Percentiles rank a stretch among this genome's conserved stretches.
Conservation (phyloP, 1,284 basidiomycete genomes). For the Malassezia psittaci region DNA sequence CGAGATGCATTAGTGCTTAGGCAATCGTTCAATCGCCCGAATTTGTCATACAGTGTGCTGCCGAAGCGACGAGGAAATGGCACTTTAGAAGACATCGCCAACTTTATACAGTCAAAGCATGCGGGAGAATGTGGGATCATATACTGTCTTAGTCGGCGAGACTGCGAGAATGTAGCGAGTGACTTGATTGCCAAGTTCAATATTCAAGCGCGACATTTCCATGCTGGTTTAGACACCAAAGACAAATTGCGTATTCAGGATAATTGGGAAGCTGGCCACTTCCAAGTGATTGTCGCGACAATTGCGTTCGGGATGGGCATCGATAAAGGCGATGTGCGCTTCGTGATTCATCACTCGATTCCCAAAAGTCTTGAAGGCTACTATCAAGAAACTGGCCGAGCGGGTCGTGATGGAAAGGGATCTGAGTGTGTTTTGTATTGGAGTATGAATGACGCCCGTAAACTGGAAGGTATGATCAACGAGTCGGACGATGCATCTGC, state of each 20-base stretch:
- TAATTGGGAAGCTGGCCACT: constrained; percentile 65
- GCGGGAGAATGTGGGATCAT: constrained; percentile 67
- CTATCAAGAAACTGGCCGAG: constrained; percentile 75
- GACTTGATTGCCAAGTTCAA: constrained; percentile 56
- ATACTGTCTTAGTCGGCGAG: constrained; percentile 64
- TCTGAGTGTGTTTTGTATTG: constrained; percentile 51
- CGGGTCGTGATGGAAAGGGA: constrained; percentile 64
- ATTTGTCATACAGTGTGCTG: constrained; percentile 66
- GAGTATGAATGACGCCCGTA: constrained; percentile 53
- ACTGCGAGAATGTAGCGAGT: constrained; percentile 69
- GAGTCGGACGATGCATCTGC: constrained; percentile 51
- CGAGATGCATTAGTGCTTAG: constrained; percentile 50
- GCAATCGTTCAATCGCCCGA: constrained; percentile 85
- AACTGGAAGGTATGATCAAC: constrained; percentile 54
- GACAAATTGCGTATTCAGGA: constrained; percentile 62
- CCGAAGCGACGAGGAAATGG: constrained; percentile 54
- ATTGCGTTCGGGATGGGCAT: constrained; percentile 88
- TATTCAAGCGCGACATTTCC: constrained; percentile 69
- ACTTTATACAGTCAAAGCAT: constrained; percentile 61
- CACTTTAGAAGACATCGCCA: constrained; percentile 59
- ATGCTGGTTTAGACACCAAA: constrained; percentile 63
- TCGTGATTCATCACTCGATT: constrained; percentile 64
- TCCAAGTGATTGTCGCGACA: constrained; percentile 82
- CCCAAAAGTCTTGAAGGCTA: constrained; percentile 63
- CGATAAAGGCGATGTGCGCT: constrained; percentile 74